Evolutionary conservation across 1,284 basidiomycete genomes (phyloP).

Genomic region (Leccinum glutinopallens): DNA sequence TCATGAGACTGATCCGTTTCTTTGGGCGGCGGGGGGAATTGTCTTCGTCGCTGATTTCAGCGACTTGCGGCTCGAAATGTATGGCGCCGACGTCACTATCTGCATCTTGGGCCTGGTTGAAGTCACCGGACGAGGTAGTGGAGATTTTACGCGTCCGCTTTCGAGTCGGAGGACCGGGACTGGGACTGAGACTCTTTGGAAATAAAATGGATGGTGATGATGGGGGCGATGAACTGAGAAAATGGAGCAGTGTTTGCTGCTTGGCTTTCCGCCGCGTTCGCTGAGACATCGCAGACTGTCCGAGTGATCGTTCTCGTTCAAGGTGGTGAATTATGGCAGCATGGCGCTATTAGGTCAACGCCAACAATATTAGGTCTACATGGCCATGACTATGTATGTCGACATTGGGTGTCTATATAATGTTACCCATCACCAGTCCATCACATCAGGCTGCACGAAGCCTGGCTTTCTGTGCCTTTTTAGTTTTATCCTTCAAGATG

Average conservation of each 20-base stretch:
- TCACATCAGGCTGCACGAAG: slow-evolving; percentile 51
- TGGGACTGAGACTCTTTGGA: slow-evolving; percentile 9
- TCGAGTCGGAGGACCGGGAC: slow-evolving; percentile 20
- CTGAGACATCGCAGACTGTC: neutral
- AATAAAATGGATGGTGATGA: slow-evolving; percentile 21
- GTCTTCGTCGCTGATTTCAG: slow-evolving; percentile 39
- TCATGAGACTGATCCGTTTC: slow-evolving; percentile 27
- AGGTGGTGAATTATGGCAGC: neutral
- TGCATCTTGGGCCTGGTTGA: slow-evolving; percentile 27
- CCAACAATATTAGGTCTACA: neutral
- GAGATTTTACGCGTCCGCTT: slow-evolving; percentile 16
- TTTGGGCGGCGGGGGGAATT: slow-evolving; percentile 39
- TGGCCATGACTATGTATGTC: neutral
- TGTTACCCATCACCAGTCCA: no score
- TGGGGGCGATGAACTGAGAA: slow-evolving; percentile 33
- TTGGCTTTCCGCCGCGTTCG: slow-evolving; percentile 26
- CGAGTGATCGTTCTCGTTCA: neutral
- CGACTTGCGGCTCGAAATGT: slow-evolving; percentile 44
- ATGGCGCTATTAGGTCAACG: neutral
- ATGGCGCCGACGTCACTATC: slow-evolving; percentile 53
- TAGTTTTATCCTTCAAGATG: slow-evolving; percentile 73
- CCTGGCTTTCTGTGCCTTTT: slow-evolving; percentile 59
- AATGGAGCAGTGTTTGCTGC: slow-evolving; percentile 37
- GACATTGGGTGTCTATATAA: neutral
- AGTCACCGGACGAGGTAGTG: slow-evolving; percentile 18